Evolutionary conservation across 306 rosid species (phyloP).

Genomic region (Sicyos edulis): DNA sequence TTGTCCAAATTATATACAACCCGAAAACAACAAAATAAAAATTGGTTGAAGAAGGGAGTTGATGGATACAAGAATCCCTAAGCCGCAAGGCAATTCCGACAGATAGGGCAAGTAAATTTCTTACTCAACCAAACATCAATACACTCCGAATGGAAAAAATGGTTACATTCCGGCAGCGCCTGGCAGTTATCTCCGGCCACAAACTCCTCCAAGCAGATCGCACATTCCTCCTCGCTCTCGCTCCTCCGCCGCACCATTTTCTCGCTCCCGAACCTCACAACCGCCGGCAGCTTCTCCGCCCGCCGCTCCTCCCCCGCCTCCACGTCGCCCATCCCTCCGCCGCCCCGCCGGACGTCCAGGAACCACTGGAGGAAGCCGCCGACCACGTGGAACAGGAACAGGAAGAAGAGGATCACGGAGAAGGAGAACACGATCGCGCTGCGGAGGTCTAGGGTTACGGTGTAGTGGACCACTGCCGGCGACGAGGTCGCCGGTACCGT

Average conservation of each 20-base stretch:
- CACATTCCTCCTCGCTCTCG: slow-evolving; percentile 30
- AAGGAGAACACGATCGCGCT: slow-evolving; percentile 26
- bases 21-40: neutral
- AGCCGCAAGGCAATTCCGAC: slow-evolving; percentile 20
- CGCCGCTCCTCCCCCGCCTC: slow-evolving; percentile 23
- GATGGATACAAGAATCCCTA: too few relatives aligned
- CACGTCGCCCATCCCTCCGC: neutral
- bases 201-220: slow-evolving; percentile 60
- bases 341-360: slow-evolving; percentile 8
- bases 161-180: slow-evolving; percentile 44
- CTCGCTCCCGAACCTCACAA: slow-evolving; percentile 38
- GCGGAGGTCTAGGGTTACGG: slow-evolving; percentile 25
- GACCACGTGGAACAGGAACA: slow-evolving; percentile 26
- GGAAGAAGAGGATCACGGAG: slow-evolving; percentile 26
- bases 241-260: slow-evolving; percentile 12
- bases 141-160: slow-evolving; percentile 55
- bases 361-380: neutral
- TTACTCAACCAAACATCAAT: slow-evolving; percentile 47
- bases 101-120: slow-evolving; percentile 39
- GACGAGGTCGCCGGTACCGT: slow-evolving; percentile 5
- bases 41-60: too few relatives aligned
- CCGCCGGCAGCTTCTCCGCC: slow-evolving; percentile 41
- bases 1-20: neutral
- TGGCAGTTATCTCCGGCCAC: slow-evolving; percentile 38
- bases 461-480: slow-evolving; percentile 14